Base-by-base conservation (phyloP, 176 grass and related monocot species). In the Puccinellia tenuiflora region DNA sequence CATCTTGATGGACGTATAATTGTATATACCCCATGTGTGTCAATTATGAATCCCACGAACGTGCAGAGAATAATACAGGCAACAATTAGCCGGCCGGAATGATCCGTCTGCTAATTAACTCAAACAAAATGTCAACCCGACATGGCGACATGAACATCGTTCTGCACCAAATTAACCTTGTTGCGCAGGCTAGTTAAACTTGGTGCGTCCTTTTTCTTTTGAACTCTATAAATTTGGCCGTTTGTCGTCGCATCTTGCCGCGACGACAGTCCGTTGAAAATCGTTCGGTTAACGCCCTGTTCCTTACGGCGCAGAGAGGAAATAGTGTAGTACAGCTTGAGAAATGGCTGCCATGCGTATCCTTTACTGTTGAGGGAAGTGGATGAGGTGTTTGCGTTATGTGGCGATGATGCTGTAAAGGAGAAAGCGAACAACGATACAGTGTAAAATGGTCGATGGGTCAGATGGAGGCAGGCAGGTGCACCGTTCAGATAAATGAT, bases 401-500 rank as follows among this genome's bases (percentile, higher is more conserved):
- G 14, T 31, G 60, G 30, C 26, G 7, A 76, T 35, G 75, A 54
- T 17, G 75, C 75, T 65, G 75, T 35, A 79, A 79, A 74, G 66
- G 6, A 1, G 0, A 22, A 78, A 78, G 66, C 14, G 9, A 77
- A 52, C 80, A 64, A 83, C 79, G 12, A 70, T 77, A 3, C 5
- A 6, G n/a, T 6, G 79, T 60, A 61, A 48, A 83, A 87, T 63
- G 24, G 59, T 20, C 14, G 52, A 22, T 55, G 74, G 74, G 33
- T 85, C 47, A 18, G 22, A 65, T 7, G 85, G 59, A 11, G 37
- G 48, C 38, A 52, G 63, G 75, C 64, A 72, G 65, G 16, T 26
- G 80, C 74, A 83, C n/a, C 86, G 86, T 74, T 4, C 65, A 40
- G 34, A 80, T 9, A 78, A 83, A 78, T 83, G 22, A 88, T 83